Percentiles rank a stretch among this genome's conserved stretches.
These are phyloP conservation scores for Trichoderma sp. DNA, from an alignment of 2,329 filamentous ascomycete species.

Conservation along the genomic window DNA sequence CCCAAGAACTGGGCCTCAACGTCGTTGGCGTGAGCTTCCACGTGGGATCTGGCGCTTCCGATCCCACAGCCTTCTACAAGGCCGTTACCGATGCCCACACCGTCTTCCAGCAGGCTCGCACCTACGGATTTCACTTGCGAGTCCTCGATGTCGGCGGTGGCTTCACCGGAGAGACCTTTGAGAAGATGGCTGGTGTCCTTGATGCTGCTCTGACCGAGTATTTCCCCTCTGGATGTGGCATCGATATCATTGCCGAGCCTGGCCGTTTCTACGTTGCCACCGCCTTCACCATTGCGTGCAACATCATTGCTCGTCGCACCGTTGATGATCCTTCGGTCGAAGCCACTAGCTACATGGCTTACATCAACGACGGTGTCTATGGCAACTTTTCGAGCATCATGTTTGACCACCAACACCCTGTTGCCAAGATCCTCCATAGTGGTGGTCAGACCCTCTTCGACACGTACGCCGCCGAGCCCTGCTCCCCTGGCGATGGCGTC, in stretches of 20 bases:
- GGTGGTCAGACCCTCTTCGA: slow-evolving; percentile 59
- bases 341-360: slow-evolving; percentile 86
- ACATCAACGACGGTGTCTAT: slow-evolving; percentile 96
- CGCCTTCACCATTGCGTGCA: slow-evolving; percentile 92
- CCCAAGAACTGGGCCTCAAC: slow-evolving; percentile 79
- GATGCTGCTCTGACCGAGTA: slow-evolving; percentile 78
- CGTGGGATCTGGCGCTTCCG: slow-evolving; percentile 92
- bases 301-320: slow-evolving; percentile 91
- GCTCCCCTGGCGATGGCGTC: slow-evolving; percentile 50
- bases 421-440: slow-evolving; percentile 74
- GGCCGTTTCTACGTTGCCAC: slow-evolving; percentile 93
- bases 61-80: slow-evolving; percentile 86
- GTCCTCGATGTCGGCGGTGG: slow-evolving; percentile 93
- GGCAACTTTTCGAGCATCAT: slow-evolving; percentile 99
- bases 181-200: slow-evolving; percentile 81
- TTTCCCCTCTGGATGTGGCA: slow-evolving; percentile 69
- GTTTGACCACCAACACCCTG: slow-evolving; percentile 94
- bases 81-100: slow-evolving; percentile 84
- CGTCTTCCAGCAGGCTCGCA: slow-evolving; percentile 82
- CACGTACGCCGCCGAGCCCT: slow-evolving; percentile 48
- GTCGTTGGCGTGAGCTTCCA: slow-evolving; percentile 97
- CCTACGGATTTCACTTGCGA: slow-evolving; percentile 75
- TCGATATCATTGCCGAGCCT: slow-evolving; percentile 92
- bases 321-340: slow-evolving; percentile 67
- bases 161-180: slow-evolving; percentile 88